phyloP scores from a whole-genome alignment of 1,284 basidiomycete genomes.

The Dichomitus squalens region DNA sequence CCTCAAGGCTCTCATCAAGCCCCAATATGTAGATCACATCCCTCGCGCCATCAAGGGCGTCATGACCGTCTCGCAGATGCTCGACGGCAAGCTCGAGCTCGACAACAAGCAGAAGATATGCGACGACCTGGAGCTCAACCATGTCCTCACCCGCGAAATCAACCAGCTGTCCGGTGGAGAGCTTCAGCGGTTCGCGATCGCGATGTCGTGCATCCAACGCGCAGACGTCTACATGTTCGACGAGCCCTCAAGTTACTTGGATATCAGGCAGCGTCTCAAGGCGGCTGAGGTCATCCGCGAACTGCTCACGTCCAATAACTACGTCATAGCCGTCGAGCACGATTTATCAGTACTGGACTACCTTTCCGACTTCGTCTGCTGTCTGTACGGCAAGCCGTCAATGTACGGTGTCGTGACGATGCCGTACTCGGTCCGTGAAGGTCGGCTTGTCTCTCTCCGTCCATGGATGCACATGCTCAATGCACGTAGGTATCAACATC shows the following conservation, averaged over 20 bases:
- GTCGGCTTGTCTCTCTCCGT: slow-evolving; percentile 41
- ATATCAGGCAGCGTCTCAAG: slow-evolving; percentile 90
- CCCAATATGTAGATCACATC: slow-evolving; percentile 98
- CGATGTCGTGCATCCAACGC: slow-evolving; percentile 89
- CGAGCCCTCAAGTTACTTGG: slow-evolving; percentile 96
- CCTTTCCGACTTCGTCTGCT: slow-evolving; percentile 96
- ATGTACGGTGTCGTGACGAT: slow-evolving; percentile 98
- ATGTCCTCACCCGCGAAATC: slow-evolving; percentile 85
- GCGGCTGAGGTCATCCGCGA: slow-evolving; percentile 96
- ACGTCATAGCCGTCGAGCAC: slow-evolving; percentile 96
- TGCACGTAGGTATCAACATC: slow-evolving; percentile 85
- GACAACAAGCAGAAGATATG: slow-evolving; percentile 85
- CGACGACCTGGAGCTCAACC: slow-evolving; percentile 82
- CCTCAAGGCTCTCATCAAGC: slow-evolving; percentile 96
- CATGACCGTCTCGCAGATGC: slow-evolving; percentile 87
- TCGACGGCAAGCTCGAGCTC: slow-evolving; percentile 83
- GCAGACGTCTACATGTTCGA: slow-evolving; percentile 97
- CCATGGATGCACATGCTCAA: not conserved
- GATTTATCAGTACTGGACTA: slow-evolving; percentile 97
- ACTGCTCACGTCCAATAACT: slow-evolving; percentile 79
- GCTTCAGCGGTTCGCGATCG: slow-evolving; percentile 94
- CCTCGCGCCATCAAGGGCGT: slow-evolving; percentile 92
- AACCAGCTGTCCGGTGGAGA: slow-evolving; percentile 91
- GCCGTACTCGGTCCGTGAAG: slow-evolving; percentile 96
- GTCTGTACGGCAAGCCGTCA: slow-evolving; percentile 94